Base-by-base conservation (phyloP, 2,329 filamentous ascomycete species). In the Claviceps capensis region DNA sequence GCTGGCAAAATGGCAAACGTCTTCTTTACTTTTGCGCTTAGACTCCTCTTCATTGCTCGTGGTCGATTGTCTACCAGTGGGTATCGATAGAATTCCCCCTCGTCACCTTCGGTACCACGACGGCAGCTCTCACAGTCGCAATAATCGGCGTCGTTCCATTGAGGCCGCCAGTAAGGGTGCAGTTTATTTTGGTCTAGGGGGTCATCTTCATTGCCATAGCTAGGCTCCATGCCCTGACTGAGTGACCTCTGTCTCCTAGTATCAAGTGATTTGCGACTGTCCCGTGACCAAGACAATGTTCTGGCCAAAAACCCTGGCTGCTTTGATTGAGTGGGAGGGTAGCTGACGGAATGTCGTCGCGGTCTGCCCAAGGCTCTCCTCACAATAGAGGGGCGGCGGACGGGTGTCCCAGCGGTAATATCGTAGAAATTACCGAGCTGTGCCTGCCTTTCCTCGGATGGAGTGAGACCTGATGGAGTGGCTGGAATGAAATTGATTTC, bases 141-240 rank as follows among this genome's bases (percentile, higher is more conserved):
- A 16, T 66, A 62, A n/a, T 65, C 61, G 2, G 60, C 60, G 14
- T 63, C 59, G 23, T 70, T 66, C 57, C 73, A 73, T 14, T 74
- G 65, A n/a, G 80, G 79, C 6, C 75, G 71, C 80, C 80, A 83
- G 59, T 76, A 76, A 1, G 80, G 79, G 61, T 83, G 79, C 14
- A 83, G 63, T 56, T 73, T 78, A 47, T 71, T 70, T 41, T 73
- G 72, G 46, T 83, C 79, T 2, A 69, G 63, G 1, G 74, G 77
- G 22, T 65, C 63, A 30, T 74, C 71, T 6, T 74, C 70, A 3
- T 68, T 63, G 2, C 71, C 69, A 55, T 72, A 73, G 13, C 66
- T 57, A 11, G 60, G 58, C 14, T 61, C 60, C 19, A 59, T 55
- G 4, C 61, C 58, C 13, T 61, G 57, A 47, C 63, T 63, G n/a